Base-by-base conservation (phyloP, 768 basidiomycete species). In the Myochromella boudieri region DNA sequence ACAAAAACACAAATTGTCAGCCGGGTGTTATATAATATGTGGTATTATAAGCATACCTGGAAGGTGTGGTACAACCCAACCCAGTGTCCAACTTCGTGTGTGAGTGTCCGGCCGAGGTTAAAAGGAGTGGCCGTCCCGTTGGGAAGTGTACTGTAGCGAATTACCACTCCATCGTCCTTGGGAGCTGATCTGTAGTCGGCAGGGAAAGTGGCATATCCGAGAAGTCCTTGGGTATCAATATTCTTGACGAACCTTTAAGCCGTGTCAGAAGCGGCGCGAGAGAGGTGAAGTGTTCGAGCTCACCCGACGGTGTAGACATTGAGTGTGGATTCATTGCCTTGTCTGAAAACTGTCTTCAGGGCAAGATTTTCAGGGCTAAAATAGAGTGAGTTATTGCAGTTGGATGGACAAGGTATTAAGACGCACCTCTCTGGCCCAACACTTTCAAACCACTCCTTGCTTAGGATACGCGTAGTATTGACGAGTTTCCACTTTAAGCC, bases 1-100 rank as follows among this genome's bases (percentile, higher is more conserved):
- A n/a, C n/a, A n/a, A n/a, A n/a, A n/a, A n/a, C n/a, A 37, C 11
- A 39, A 34, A 24, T 22, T 24, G 6, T 38, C 14, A 49, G n/a
- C 6, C 10, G 6, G 27, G 1, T 6, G 5, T 29, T 8, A n/a
- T 12, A 32, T 17, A 4, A 1, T 9, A 14, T 4, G 20, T 6
- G 5, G 14, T 8, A 9, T 24, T 8, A 17, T 14, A 12, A 10
- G 26, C 37, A 8, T 37, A 58, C 67, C 60, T 75, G 65, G 63
- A 77, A 78, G 24, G 75, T 76, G 55, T 78, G 76, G 48, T 70
- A 70, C 2, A 76, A 64, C 15, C 76, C 75, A 36, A 74, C 56
- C 75, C 76, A 79, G 55, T 77, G 76, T 3, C 77, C 72, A 7
- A 67, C 66, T 55, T 80, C 77, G 55, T 78, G 77, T 10, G 69